Evolutionary conservation across 2,329 filamentous ascomycete species (phyloP).

Genomic region (Sordariomycetes sp.): DNA sequence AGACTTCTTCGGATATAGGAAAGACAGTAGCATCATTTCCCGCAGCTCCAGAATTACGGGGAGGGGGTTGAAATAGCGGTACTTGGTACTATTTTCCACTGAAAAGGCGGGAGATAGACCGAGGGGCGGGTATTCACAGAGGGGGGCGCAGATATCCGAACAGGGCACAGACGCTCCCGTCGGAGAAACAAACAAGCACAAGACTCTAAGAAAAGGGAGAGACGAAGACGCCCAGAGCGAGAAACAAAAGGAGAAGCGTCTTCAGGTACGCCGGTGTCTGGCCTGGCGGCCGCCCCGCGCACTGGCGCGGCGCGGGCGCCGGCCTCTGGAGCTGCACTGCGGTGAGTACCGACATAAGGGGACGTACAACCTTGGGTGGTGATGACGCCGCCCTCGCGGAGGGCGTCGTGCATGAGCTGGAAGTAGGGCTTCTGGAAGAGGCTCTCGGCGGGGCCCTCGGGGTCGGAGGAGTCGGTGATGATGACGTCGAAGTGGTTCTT

Average conservation of each 20-base stretch:
- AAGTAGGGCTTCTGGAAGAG: constrained; percentile 99
- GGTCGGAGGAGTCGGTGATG: constrained; percentile 97
- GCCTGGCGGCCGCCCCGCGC: not conserved
- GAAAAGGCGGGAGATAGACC: not conserved
- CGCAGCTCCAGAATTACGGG: constrained; percentile 1
- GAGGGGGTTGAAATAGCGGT: not conserved
- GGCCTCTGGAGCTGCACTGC: constrained; percentile 2
- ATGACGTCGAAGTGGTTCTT: constrained; percentile 98
- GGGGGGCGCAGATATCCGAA: not conserved
- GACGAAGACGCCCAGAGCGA: constrained; percentile 5
- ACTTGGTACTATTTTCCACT: not conserved
- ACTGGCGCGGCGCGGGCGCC: not conserved
- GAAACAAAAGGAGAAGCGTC: constrained; percentile 6
- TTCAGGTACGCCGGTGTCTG: not conserved
- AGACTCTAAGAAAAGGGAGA: not conserved
- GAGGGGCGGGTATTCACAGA: not conserved
- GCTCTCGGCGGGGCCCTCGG: constrained; percentile 88
- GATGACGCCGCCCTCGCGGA: constrained; percentile 93
- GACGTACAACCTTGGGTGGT: constrained; percentile 99
- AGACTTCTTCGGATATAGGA: not conserved
- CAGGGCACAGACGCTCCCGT: not conserved
- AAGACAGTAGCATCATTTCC: not conserved
- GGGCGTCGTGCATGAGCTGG: constrained; percentile 77
- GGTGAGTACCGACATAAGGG: constrained; percentile 38
- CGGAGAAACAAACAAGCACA: not conserved